These are phyloP conservation scores for Jackrogersella minutella DNA, from an alignment of 495 filamentous ascomycete species.

Conservation along the genomic window DNA sequence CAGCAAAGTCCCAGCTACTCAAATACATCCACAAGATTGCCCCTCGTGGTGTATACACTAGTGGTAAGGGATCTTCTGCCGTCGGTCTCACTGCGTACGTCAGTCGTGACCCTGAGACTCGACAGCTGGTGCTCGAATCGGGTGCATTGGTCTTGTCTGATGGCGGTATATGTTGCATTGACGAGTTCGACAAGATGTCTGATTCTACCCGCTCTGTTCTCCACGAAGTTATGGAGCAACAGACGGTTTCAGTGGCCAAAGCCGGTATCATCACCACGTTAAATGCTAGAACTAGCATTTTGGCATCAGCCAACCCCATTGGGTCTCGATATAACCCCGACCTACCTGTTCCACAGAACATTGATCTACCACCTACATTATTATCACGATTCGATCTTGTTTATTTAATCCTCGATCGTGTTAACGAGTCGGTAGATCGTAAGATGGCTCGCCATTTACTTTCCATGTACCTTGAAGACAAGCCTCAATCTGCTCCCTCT, in stretches of 20 bases:
- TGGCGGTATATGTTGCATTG: slow-evolving; percentile 97
- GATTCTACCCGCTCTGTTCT: slow-evolving; percentile 94
- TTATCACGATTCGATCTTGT: slow-evolving; percentile 96
- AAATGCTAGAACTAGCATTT: slow-evolving; percentile 91
- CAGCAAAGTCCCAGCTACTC: slow-evolving; percentile 92
- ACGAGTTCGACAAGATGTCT: slow-evolving; percentile 99
- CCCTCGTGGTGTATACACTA: slow-evolving; percentile 95
- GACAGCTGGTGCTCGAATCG: slow-evolving; percentile 94
- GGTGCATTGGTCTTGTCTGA: slow-evolving; percentile 95
- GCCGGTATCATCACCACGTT: slow-evolving; percentile 98
- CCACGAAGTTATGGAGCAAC: slow-evolving; percentile 99
- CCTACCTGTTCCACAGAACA: slow-evolving; percentile 95
- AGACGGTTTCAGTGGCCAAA: slow-evolving; percentile 98
- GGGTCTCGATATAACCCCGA: slow-evolving; percentile 97
- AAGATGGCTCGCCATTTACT: slow-evolving; percentile 90
- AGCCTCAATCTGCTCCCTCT: slow-evolving; percentile 80
- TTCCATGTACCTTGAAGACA: slow-evolving; percentile 96
- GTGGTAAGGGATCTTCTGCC: slow-evolving; percentile 95
- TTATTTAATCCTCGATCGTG: slow-evolving; percentile 92
- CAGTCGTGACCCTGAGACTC: slow-evolving; percentile 92
- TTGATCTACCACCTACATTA: slow-evolving; percentile 93
- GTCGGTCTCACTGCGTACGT: slow-evolving; percentile 99
- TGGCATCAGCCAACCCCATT: slow-evolving; percentile 97
- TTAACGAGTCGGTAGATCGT: slow-evolving; percentile 88
- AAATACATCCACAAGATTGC: slow-evolving; percentile 97